phyloP scores from a whole-genome alignment of 768 basidiomycete species.

The Auriscalpium vulgare region DNA sequence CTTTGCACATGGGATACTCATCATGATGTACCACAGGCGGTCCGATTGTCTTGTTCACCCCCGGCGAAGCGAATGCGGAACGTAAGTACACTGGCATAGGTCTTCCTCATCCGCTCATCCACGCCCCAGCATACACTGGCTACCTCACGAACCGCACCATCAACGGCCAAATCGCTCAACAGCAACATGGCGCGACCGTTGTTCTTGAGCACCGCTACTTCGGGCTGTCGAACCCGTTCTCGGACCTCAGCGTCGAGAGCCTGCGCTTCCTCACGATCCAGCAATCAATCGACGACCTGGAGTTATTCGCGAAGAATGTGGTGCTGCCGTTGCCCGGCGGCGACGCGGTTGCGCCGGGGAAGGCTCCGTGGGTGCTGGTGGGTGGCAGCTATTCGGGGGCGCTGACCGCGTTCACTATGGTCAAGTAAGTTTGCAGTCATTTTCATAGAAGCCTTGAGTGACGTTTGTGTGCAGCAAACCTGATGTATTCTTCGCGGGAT shows the following conservation, averaged over 20 bases:
- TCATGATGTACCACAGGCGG: slow-evolving; percentile 27
- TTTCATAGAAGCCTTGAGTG: no score
- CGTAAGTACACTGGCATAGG: slow-evolving; percentile 16
- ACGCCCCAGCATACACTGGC: slow-evolving; percentile 23
- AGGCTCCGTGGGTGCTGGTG: slow-evolving; percentile 34
- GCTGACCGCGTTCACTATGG: slow-evolving; percentile 58
- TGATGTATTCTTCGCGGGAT: slow-evolving; percentile 53
- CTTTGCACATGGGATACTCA: background rate
- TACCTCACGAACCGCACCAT: slow-evolving; percentile 61
- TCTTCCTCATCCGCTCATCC: background rate
- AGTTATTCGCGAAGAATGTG: slow-evolving; percentile 60
- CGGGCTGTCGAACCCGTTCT: slow-evolving; percentile 64
- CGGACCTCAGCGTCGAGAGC: slow-evolving; percentile 50
- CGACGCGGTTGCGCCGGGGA: slow-evolving; percentile 47
- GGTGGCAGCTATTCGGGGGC: slow-evolving; percentile 39
- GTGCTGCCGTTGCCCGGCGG: slow-evolving; percentile 62
- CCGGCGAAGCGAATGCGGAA: slow-evolving; percentile 55
- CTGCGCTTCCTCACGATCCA: slow-evolving; percentile 57
- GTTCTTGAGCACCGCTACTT: slow-evolving; percentile 71
- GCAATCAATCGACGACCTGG: slow-evolving; percentile 68
- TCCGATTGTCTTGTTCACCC: slow-evolving; percentile 57
- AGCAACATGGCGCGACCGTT: slow-evolving; percentile 54
- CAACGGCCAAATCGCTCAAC: slow-evolving; percentile 57
- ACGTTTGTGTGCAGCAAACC: slow-evolving; percentile 51
- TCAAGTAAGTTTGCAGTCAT: slow-evolving; percentile 51